These are phyloP conservation scores for Aspergillus intermedius DNA, from an alignment of 2,329 filamentous ascomycete genomes.

Conservation along the genomic window DNA sequence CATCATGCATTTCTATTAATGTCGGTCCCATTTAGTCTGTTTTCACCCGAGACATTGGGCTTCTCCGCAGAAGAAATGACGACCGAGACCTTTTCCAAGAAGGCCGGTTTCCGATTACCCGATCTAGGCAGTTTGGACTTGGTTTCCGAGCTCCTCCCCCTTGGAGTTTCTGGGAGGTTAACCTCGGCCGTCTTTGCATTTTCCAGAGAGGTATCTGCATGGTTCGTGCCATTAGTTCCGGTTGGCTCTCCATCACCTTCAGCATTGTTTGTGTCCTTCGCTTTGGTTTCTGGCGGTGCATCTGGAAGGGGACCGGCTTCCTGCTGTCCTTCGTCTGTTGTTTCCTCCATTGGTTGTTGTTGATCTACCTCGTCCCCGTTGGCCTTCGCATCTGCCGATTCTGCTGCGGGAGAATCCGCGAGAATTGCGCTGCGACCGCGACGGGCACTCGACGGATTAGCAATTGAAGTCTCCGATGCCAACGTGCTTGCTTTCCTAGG, in stretches of 20 bases:
- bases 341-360: slow-evolving; percentile 3
- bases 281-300: slow-evolving; percentile 4
- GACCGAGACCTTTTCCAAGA: slow-evolving; percentile 19
- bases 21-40: slow-evolving; percentile 19
- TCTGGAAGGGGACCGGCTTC: slow-evolving; percentile 1
- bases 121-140: slow-evolving; percentile 13
- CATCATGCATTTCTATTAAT: slow-evolving; percentile 23
- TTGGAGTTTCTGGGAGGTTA: slow-evolving; percentile 8
- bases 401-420: slow-evolving; percentile 23
- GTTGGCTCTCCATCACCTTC: slow-evolving; percentile 17
- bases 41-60: slow-evolving; percentile 9
- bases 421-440: slow-evolving; percentile 32
- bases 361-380: slow-evolving; percentile 8
- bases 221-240: slow-evolving; percentile 9
- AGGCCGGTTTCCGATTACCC: slow-evolving; percentile 14
- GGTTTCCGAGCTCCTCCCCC: slow-evolving; percentile 9
- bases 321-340: slow-evolving; percentile 1
- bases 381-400: slow-evolving; percentile 14
- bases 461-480: slow-evolving; percentile 23
- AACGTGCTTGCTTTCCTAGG: slow-evolving; percentile 28
- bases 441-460: slow-evolving; percentile 21
- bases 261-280: slow-evolving; percentile 15
- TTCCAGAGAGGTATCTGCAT: slow-evolving; percentile 1
- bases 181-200: slow-evolving; percentile 1
- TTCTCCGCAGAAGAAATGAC: slow-evolving; percentile 23